Conservation (phyloP, 2,329 filamentous ascomycete species). For the Pseudogymnoascus sp. region DNA sequence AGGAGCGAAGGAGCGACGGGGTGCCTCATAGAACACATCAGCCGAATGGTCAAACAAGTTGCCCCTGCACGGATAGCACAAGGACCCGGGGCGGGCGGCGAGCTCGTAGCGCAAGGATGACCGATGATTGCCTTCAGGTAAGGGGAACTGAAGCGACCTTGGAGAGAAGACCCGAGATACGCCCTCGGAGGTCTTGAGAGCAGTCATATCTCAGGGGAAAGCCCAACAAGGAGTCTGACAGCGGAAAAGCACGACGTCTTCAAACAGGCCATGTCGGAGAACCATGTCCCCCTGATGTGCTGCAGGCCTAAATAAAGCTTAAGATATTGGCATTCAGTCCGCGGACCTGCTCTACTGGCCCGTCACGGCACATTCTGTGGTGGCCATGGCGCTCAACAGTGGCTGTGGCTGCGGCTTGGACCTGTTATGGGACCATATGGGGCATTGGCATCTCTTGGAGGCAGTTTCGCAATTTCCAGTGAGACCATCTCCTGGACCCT, state of each 20-base stretch:
- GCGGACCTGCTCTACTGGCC: not conserved
- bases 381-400: not conserved
- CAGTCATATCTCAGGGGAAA: not conserved
- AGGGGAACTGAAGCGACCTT: not conserved
- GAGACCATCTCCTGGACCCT: conserved; percentile 1
- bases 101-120: not conserved
- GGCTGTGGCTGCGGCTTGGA: not conserved
- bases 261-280: conserved; percentile 1
- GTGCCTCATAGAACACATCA: not conserved
- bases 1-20: not conserved
- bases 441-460: not conserved
- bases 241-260: not conserved
- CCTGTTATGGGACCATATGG: not conserved
- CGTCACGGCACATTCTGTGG: not conserved
- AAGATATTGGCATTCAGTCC: not conserved
- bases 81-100: not conserved
- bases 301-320: not conserved
- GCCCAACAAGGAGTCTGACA: not conserved
- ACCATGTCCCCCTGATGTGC: not conserved
- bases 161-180: not conserved
- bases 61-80: not conserved
- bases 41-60: conserved; percentile 6
- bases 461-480: conserved; percentile 2
- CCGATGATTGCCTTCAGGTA: not conserved
- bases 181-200: not conserved